Base-by-base conservation (phyloP, 495 filamentous ascomycete genomes). In the Tricharina praecox region DNA sequence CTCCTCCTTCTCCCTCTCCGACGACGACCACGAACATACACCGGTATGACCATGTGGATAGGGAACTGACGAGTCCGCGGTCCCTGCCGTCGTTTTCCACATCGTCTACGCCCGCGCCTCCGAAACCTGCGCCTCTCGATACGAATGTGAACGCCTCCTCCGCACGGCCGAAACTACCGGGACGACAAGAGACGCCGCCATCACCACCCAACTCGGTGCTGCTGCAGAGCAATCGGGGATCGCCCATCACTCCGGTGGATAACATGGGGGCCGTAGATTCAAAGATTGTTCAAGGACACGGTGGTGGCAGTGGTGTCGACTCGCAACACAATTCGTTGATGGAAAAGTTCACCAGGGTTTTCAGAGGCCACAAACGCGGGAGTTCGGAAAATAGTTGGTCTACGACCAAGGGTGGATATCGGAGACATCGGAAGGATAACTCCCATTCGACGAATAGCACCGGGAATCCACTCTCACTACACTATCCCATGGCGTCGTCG, bases 151-250 rank as follows among this genome's bases (percentile, higher is more conserved):
- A 30, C 24, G 19, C 39, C 13, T 42, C 50, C 39, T 39, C 50
- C 36, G 46, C 36, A 23, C 47, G 56, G 23, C 56, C 56, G 26
- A 48, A 54, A 36, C 44, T 58, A 9, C 56, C 47, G 21, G 54
- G 56, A n/a, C 54, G 56, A 32, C 54, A 59, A 41, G 56, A 58
- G 40, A 59, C 56, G 5, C 56, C 56, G 8, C 56, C 56, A 13
- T 59, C 56, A 19, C 56, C 56, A 38, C 56, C 56, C 10, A 59
- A 49, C 33, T 59, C 56, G 16, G 50, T 59, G 20, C 43, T 59
- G 13, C 15, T 58, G 18, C 43, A 57, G 43, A 37, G 8, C 8
- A 37, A 23, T 25, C 21, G 40, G 40, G 43, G 10, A 33, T 46
- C 43, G 24, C 43, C 43, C 13, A 28, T 23, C 28, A 46, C 43